Base-by-base conservation (phyloP, 192 early-diverging fungal species). In the Phycomyces nitens region DNA sequence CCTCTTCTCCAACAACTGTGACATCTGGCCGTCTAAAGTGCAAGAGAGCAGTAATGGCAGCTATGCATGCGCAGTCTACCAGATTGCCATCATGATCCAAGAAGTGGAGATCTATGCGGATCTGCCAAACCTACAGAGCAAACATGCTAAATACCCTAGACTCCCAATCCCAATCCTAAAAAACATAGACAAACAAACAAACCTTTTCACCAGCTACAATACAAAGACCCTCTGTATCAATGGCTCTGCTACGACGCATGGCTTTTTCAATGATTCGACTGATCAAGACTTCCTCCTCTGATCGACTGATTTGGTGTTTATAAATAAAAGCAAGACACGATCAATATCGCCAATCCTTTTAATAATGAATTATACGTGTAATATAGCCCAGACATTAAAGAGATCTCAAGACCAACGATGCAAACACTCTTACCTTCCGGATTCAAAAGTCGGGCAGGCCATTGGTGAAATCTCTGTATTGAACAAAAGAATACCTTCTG, bases 221-320 rank as follows among this genome's bases (percentile, higher is more conserved):
- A 66, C 97, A 99, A 57, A 99, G 74, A 41, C 94, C 94, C 73
- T 99, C 97, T 6, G 93, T 91, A 73, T 99, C 97, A 60, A 99
- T 78, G 18, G 95, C 95, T 38, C 92, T 80, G 58, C 85, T 87
- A 64, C 87, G 80, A 60, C 85, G 81, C 71, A 99, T 74, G 1
- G 92, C 85, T 61, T 92, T 93, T 64, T 99, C 97, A 34, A 99
- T 75, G 68, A 94, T 77, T 20, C 95, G 86, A 39, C 83, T 86
- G 20, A 98, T 78, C 20, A 90, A 73, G 1, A 98, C 86, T 66
- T 98, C 96, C 59, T 93, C 86, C 29, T 91, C 89, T 9, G 89
- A 85, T 56, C 81, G 77, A 63, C 88, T 88, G 62, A n/a, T n/a
- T 40, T 18, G 18, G 11, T 42, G 14, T 18, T 18, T 61, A 7